A percentile compares a stretch with the other conserved stretches of the same genome.
Evolutionary conservation across 1,139 yeast species (phyloP).

Genomic region (Hanseniaspora uvarum): DNA sequence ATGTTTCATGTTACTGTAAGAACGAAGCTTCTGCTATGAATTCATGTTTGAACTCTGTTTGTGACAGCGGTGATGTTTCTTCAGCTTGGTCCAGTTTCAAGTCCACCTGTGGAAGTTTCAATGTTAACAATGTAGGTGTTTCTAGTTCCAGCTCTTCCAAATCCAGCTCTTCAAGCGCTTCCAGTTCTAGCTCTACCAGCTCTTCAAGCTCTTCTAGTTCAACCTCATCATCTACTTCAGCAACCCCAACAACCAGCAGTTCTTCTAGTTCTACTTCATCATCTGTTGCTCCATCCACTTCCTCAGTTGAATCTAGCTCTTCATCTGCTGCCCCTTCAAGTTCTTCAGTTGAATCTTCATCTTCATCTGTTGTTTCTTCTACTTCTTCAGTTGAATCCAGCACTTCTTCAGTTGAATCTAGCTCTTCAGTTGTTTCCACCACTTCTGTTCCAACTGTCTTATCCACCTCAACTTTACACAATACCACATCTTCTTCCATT

Average conservation of each 20-base stretch:
- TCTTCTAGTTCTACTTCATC: neutral
- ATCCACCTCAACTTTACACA: conserved; percentile 18
- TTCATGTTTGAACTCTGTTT: conserved; percentile 50
- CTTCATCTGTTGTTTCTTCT: conserved; percentile 17
- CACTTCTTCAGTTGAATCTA: conserved; percentile 5
- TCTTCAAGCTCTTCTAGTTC: conserved; percentile 19
- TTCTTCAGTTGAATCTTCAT: conserved; percentile 16
- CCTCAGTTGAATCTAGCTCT: neutral
- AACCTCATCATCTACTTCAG: conserved; percentile 5
- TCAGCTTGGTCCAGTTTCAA: conserved; percentile 51
- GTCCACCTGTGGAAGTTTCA: conserved; percentile 39
- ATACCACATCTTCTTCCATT: conserved; percentile 3
- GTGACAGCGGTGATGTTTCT: conserved; percentile 53
- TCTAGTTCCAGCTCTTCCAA: conserved; percentile 22
- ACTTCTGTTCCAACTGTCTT: neutral
- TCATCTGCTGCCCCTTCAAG: conserved; percentile 1
- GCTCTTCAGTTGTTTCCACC: conserved; percentile 17
- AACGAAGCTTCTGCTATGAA: conserved; percentile 42
- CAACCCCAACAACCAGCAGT: conserved; percentile 3
- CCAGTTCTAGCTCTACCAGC: conserved; percentile 18
- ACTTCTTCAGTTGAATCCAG: conserved; percentile 14
- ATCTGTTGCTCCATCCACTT: neutral
- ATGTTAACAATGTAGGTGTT: conserved; percentile 21
- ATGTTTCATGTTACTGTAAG: conserved; percentile 56
- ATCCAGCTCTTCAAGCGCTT: conserved; percentile 18